phyloP scores from a whole-genome alignment of 306 rosid genomes.

The Prunus armeniaca region DNA sequence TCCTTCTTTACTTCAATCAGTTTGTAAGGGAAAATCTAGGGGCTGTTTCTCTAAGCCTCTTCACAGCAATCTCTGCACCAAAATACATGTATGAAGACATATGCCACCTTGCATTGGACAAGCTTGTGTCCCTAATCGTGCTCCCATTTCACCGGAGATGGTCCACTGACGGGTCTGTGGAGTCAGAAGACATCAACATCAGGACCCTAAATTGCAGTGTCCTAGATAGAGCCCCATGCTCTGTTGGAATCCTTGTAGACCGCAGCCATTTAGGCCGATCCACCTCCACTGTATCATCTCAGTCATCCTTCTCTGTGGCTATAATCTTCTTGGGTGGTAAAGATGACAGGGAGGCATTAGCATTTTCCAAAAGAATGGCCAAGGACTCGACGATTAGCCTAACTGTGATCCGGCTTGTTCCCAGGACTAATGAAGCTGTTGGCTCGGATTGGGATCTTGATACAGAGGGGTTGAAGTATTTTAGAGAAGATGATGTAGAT shows the following conservation, averaged over 20 bases:
- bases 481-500: background rate
- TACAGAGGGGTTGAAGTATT: conserved; percentile 1
- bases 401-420: conserved; percentile 20
- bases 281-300: background rate
- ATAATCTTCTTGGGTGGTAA: conserved; percentile 45
- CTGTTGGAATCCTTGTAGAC: conserved; percentile 44
- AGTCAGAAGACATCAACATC: conserved; percentile 32
- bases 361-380: conserved; percentile 37
- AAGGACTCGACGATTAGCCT: conserved; percentile 16
- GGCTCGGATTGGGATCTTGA: conserved; percentile 19
- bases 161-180: conserved; percentile 34
- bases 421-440: background rate
- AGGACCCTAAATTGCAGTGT: conserved; percentile 38
- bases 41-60: conserved; percentile 18
- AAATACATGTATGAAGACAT: conserved; percentile 50
- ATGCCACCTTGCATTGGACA: conserved; percentile 48
- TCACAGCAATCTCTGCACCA: conserved; percentile 49
- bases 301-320: conserved; percentile 19
- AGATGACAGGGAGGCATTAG: conserved; percentile 51
- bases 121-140: conserved; percentile 34
- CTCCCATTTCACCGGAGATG: conserved; percentile 58
- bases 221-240: conserved; percentile 49
- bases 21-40: conserved; percentile 25
- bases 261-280: conserved; percentile 13
- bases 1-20: conserved; percentile 35